These are phyloP conservation scores for Fusarium duplospermum DNA, from an alignment of 2,329 filamentous ascomycete genomes.

Conservation along the genomic window DNA sequence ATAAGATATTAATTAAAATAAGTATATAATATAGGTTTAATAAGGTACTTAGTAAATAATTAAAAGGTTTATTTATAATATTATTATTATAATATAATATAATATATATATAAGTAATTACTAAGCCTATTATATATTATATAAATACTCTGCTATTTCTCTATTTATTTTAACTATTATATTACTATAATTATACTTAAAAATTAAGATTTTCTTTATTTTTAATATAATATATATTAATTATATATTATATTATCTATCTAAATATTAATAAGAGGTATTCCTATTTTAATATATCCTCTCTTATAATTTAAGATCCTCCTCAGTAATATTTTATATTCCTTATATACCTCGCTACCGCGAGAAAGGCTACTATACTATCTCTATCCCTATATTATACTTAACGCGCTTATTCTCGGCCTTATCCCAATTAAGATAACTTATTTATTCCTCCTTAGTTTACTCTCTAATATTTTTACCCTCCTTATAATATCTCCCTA, in stretches of 20 bases:
- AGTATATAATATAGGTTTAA: neutral
- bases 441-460: slow-evolving; percentile 1
- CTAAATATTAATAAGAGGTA: neutral
- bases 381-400: neutral
- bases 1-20: neutral
- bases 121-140: neutral
- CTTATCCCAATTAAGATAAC: slow-evolving; percentile 7
- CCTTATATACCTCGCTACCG: neutral
- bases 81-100: neutral
- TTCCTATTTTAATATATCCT: neutral
- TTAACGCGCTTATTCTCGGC: neutral
- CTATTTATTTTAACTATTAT: neutral
- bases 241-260: neutral
- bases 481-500: neutral
- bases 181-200: neutral
- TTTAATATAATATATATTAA: slow-evolving; percentile 1
- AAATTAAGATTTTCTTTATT: neutral
- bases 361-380: neutral
- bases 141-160: neutral
- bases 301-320: slow-evolving; percentile 1
- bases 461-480: neutral
- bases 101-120: neutral
- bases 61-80: neutral
- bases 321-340: neutral
- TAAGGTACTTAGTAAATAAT: neutral